These are phyloP conservation scores for Kurtzmaniella natalensis DNA, from an alignment of 1,139 yeast species.

Conservation along the genomic window DNA sequence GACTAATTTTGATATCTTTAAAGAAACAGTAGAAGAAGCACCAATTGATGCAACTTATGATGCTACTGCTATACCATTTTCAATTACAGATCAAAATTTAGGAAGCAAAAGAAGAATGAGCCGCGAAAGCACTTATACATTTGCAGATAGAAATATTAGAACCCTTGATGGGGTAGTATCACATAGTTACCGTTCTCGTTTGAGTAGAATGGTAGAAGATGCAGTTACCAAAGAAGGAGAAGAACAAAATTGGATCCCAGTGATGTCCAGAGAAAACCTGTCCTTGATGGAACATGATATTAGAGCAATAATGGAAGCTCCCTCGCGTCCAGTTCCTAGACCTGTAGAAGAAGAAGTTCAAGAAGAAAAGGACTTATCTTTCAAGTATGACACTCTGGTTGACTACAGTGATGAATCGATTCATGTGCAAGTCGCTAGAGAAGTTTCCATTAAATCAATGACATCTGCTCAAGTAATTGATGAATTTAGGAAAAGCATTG, in stretches of 20 bases:
- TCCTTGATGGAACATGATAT: constrained; percentile 20
- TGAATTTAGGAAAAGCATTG: constrained; percentile 29
- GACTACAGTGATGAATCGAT: not conserved
- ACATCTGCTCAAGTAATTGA: constrained; percentile 27
- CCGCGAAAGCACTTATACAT: too few relatives aligned
- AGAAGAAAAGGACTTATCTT: constrained; percentile 12
- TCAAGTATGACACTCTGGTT: not conserved
- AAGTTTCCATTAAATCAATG: constrained; percentile 22
- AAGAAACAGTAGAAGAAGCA: not conserved
- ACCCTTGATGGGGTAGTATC: constrained; percentile 10
- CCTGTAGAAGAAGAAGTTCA: constrained; percentile 13
- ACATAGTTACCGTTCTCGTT: constrained; percentile 6
- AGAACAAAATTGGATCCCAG: constrained; percentile 33
- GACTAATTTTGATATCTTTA: not conserved
- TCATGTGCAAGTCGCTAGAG: constrained; percentile 7
- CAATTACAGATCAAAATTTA: not conserved
- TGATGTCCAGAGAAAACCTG: constrained; percentile 20
- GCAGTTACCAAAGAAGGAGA: constrained; percentile 28
- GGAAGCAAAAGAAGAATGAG: not conserved
- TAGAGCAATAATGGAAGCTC: constrained; percentile 16
- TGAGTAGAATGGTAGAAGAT: constrained; percentile 8
- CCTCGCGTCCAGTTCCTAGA: too few relatives aligned
- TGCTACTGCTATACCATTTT: constrained; percentile 1
- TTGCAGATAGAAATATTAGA: constrained; percentile 11
- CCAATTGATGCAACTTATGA: not conserved